Percentiles rank a stretch among this genome's conserved stretches.
Evolutionary conservation across 345 rosid genomes (phyloP).

Genomic region (Capsella bursapastoris): DNA sequence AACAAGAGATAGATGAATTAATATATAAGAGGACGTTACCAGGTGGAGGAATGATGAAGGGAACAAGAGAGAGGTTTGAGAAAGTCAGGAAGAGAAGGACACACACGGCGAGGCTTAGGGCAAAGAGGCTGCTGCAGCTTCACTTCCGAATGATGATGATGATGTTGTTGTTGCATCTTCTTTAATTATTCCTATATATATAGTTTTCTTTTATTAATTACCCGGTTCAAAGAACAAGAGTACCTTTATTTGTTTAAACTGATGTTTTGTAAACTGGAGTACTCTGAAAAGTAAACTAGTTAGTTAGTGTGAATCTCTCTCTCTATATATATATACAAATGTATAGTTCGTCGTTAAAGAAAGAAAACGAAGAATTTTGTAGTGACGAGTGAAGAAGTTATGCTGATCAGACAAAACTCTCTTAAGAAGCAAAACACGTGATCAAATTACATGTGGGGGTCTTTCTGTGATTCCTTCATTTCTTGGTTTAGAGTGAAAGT

Average conservation of each 20-base stretch:
- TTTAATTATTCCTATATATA: neutral
- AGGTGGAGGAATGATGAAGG: constrained; percentile 58
- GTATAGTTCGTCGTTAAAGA: constrained; percentile 9
- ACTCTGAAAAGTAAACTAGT: neutral
- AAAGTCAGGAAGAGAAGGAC: constrained; percentile 59
- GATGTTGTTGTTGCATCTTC: constrained; percentile 49
- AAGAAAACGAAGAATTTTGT: constrained; percentile 30
- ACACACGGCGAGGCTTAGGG: constrained; percentile 73
- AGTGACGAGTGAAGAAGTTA: constrained; percentile 40
- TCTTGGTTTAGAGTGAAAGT: constrained; percentile 55
- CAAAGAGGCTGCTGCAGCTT: constrained; percentile 60
- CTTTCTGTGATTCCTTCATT: constrained; percentile 22
- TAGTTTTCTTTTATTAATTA: neutral
- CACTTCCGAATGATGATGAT: constrained; percentile 43
- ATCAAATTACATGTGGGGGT: constrained; percentile 24
- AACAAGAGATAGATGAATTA: neutral
- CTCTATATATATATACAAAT: neutral
- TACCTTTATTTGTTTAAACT: neutral
- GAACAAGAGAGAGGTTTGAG: constrained; percentile 61
- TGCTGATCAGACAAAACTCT: constrained; percentile 1
- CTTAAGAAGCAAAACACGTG: neutral
- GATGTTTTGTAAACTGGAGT: constrained; percentile 8
- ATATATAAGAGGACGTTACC: neutral
- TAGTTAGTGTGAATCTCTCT: neutral
- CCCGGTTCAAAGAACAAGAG: constrained; percentile 13